These are phyloP conservation scores for Glycine tomentella DNA, from an alignment of 306 rosid species.

Conservation along the genomic window DNA sequence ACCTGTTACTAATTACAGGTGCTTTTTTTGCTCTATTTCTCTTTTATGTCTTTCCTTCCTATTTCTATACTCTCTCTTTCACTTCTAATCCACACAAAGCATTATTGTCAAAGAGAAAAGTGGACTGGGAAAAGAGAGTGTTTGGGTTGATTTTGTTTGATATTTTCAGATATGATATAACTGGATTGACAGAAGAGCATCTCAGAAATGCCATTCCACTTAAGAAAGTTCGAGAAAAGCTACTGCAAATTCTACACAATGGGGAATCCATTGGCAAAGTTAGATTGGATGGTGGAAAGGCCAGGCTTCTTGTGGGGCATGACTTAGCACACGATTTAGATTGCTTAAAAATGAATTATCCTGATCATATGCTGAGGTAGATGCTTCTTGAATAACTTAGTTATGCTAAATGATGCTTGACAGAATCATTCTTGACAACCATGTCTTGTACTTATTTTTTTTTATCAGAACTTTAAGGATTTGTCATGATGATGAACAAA, in stretches of 20 bases:
- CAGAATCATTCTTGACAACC: slow-evolving; percentile 8
- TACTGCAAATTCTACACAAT: slow-evolving; percentile 70
- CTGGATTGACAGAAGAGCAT: slow-evolving; percentile 81
- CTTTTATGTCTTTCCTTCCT: background rate
- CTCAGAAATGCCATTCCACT: slow-evolving; percentile 79
- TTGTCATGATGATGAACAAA: slow-evolving; percentile 19
- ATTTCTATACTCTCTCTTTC: background rate
- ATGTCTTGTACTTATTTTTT: background rate
- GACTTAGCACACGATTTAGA: slow-evolving; percentile 74
- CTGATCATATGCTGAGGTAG: slow-evolving; percentile 80
- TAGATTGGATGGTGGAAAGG: slow-evolving; percentile 72
- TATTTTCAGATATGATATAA: slow-evolving; percentile 70
- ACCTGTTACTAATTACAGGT: slow-evolving; percentile 76
- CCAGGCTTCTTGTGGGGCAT: slow-evolving; percentile 92
- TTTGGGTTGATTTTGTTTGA: slow-evolving; percentile 34
- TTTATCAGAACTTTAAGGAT: slow-evolving; percentile 6
- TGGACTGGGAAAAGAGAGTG: background rate
- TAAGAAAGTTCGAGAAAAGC: slow-evolving; percentile 64
- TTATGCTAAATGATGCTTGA: slow-evolving; percentile 27
- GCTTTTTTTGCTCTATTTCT: background rate
- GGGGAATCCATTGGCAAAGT: slow-evolving; percentile 66
- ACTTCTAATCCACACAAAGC: background rate
- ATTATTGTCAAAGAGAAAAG: background rate
- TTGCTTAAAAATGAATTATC: slow-evolving; percentile 73
- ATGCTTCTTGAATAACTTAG: slow-evolving; percentile 30